Conservation (phyloP, 2,329 filamentous ascomycete species). For the Teratosphaeria epicoccoides region DNA sequence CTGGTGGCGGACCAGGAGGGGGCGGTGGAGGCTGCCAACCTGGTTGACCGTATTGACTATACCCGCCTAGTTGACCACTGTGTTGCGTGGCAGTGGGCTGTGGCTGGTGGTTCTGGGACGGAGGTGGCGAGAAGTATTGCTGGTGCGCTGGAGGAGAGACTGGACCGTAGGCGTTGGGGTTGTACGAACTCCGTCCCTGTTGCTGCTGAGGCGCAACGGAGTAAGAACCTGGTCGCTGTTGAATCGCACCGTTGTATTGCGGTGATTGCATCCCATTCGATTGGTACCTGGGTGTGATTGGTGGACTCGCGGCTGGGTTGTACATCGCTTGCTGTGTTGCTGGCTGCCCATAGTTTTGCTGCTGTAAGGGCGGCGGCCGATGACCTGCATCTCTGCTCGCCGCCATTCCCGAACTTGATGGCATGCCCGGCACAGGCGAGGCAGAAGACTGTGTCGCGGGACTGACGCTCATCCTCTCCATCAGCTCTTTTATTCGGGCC, state of each 20-base stretch:
- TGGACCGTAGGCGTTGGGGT: constrained; percentile 36
- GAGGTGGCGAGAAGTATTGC: constrained; percentile 40
- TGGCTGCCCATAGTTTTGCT: constrained; percentile 30
- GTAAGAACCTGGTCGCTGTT: constrained; percentile 9
- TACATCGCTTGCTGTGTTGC: constrained; percentile 37
- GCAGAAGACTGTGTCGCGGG: constrained; percentile 30
- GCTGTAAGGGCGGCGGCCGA: constrained; percentile 34
- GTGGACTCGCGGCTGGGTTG: constrained; percentile 39
- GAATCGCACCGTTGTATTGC: constrained; percentile 15
- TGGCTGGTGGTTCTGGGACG: constrained; percentile 22
- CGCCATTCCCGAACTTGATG: neutral
- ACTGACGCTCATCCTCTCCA: constrained; percentile 92
- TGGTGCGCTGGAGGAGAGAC: constrained; percentile 49
- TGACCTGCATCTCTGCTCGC: constrained; percentile 20
- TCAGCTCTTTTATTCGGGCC: constrained; percentile 73
- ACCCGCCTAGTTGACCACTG: constrained; percentile 49
- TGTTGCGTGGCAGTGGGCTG: constrained; percentile 43
- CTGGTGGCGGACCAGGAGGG: constrained; percentile 46
- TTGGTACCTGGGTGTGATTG: constrained; percentile 37
- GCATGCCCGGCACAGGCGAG: constrained; percentile 24
- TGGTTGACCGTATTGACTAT: constrained; percentile 38
- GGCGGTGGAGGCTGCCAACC: constrained; percentile 59
- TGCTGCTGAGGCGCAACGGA: constrained; percentile 3
- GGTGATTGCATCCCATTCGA: constrained; percentile 23
- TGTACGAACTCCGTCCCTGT: constrained; percentile 26